Evolutionary conservation across 148 eudicot genomes (phyloP).

Genomic region (Fagopyrum tataricum): DNA sequence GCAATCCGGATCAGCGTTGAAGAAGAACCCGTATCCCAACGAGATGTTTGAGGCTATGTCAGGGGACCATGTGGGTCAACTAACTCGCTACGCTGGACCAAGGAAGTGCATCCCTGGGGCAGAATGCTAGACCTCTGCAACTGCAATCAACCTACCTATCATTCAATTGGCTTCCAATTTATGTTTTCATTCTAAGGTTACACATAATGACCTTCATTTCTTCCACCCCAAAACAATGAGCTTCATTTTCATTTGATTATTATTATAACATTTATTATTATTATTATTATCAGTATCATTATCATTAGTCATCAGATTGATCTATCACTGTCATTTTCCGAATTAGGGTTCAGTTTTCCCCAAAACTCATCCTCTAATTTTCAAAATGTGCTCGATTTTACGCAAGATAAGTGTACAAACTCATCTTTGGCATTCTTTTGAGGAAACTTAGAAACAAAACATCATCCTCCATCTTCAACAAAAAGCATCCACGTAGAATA

Average conservation of each 20-base stretch:
- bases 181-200: not conserved
- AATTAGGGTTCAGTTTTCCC: not conserved
- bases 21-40: not conserved
- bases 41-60: slow-evolving; percentile 18
- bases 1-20: slow-evolving; percentile 28
- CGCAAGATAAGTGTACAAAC: too few species aligned
- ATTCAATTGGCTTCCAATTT: not conserved
- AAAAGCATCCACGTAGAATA: too few species aligned
- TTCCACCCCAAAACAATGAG: too few species aligned
- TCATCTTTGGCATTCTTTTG: too few species aligned
- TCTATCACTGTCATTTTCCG: not conserved
- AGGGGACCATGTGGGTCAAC: slow-evolving; percentile 22
- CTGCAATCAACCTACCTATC: not conserved
- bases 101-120: slow-evolving; percentile 24
- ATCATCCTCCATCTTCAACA: too few species aligned
- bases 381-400: not conserved
- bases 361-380: not conserved
- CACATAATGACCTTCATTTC: not conserved
- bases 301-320: too few species aligned
- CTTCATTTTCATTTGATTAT: too few species aligned
- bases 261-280: too few species aligned
- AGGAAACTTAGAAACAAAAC: too few species aligned
- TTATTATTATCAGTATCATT: not conserved
- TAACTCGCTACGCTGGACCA: slow-evolving; percentile 41
- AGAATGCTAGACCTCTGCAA: slow-evolving; percentile 34